Evolutionary conservation across 73 alveolate species (phyloP).

Genomic region (Uronychia binucleata): DNA sequence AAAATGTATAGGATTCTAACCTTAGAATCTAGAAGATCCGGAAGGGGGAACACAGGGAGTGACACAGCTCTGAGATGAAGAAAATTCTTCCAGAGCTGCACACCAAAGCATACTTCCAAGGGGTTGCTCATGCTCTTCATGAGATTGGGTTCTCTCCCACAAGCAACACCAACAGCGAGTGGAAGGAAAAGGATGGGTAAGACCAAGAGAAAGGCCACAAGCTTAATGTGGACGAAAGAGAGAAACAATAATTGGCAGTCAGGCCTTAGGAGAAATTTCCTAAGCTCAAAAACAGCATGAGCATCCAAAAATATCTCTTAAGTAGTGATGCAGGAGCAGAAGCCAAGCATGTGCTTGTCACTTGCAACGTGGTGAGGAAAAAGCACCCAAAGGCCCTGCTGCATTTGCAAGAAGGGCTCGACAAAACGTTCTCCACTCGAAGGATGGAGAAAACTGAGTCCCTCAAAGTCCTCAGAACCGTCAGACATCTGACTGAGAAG

Average conservation of each 20-base stretch:
- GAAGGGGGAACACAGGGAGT: neutral
- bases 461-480: neutral
- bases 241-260: too few relatives aligned
- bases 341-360: neutral
- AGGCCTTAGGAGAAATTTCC: too few relatives aligned
- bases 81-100: neutral
- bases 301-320: too few relatives aligned
- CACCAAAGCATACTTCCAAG: neutral
- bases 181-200: too few relatives aligned
- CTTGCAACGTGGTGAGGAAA: neutral
- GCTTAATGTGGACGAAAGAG: too few relatives aligned
- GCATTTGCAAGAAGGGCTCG: neutral
- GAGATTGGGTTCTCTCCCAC: too few relatives aligned
- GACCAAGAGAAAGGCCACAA: too few relatives aligned
- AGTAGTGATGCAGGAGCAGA: neutral
- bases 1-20: neutral
- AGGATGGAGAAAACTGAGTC: neutral
- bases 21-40: too few relatives aligned
- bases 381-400: neutral
- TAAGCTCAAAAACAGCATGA: too few relatives aligned
- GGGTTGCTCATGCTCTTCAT: too few relatives aligned
- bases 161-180: too few relatives aligned
- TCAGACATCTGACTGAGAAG: too few relatives aligned
- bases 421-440: neutral
- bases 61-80: neutral